Evolutionary conservation across 129 eudicot genomes (phyloP), one percentile per base, ranked within the genome.

Genomic region (Artemisia annua): DNA sequence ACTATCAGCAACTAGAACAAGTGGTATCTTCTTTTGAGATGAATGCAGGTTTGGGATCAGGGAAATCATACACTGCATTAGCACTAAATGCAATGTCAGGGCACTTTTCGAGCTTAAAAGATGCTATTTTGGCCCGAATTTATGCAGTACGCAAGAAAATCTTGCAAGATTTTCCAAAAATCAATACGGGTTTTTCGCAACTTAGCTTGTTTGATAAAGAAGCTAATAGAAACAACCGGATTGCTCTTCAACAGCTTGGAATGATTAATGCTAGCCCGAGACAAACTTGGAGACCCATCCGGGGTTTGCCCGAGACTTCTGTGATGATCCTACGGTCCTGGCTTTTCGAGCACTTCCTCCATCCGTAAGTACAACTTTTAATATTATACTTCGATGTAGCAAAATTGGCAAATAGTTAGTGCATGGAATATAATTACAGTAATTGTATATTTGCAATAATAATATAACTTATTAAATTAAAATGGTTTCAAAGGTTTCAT

Each of bases 321-420:
- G 98, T 92, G 55, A 74, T 86, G 66, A 87, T 92, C 67, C 89
- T 92, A 24, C 95, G 96, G 5, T 75, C 98, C 55, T 92, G 98
- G 98, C 95, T 92, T 35, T 92, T 92, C 75, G 98, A 92, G 68
- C 98, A 92, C 79, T 92, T 92, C 63, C 96, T 92, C 46, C 87
- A 92, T 71, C 98, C 98, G 98, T 92, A 87, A 85, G 96, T 32
- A 24, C 2, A 9, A 17, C 35, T 64, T 35, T n/a, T 16, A 35
- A 32, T 5, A 64, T 15, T 50, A 35, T 7, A 35, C 1, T 1
- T 35, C 6, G 44, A 30, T 4, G 39, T 30, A 4, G 39, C 39
- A 30, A 30, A 30, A 30, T 30, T 6, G 39, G 39, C 39, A 4
- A 30, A 30, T 30, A 4, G 39, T 30, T 30, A 28, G 5, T 4